Evolutionary conservation across 2,329 filamentous ascomycete species (phyloP).

Genomic region (Aspergillus ochraceus): DNA sequence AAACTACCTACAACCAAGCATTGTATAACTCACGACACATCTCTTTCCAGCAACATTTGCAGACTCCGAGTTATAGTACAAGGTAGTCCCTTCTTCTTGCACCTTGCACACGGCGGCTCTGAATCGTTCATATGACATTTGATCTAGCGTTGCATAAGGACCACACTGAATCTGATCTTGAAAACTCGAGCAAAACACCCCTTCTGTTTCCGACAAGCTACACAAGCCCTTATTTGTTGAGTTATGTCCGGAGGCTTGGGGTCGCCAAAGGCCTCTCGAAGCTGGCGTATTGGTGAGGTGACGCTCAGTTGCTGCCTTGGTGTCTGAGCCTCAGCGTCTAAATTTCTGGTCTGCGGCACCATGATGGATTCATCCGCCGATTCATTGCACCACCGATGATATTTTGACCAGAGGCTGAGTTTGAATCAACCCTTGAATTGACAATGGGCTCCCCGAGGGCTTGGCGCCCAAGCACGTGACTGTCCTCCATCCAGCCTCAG

Average conservation of each 20-base stretch:
- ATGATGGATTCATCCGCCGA: no score
- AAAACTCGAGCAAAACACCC: background rate
- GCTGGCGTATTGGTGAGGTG: background rate
- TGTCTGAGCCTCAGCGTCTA: no score
- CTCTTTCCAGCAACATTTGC: slow-evolving; percentile 44
- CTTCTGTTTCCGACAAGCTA: slow-evolving; percentile 32
- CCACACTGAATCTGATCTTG: no score
- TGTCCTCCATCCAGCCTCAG: no score
- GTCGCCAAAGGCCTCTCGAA: slow-evolving; percentile 24
- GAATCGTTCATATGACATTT: slow-evolving; percentile 45
- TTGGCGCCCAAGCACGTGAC: no score
- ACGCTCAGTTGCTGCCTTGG: no score
- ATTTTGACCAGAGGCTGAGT: no score
- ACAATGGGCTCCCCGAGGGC: no score
- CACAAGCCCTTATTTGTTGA: slow-evolving; percentile 32
- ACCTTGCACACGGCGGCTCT: slow-evolving; percentile 41
- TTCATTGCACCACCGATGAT: no score
- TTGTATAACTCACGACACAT: slow-evolving; percentile 28
- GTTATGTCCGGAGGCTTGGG: slow-evolving; percentile 37
- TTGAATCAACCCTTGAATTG: no score
- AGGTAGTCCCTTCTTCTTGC: slow-evolving; percentile 41
- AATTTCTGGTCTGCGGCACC: no score
- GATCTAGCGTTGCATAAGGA: slow-evolving; percentile 23
- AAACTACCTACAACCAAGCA: background rate
- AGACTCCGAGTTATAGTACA: slow-evolving; percentile 45